Evolutionary conservation across 495 filamentous ascomycete species (phyloP), one percentile per base, ranked within the genome.

Genomic region (Daldinia grandis): DNA sequence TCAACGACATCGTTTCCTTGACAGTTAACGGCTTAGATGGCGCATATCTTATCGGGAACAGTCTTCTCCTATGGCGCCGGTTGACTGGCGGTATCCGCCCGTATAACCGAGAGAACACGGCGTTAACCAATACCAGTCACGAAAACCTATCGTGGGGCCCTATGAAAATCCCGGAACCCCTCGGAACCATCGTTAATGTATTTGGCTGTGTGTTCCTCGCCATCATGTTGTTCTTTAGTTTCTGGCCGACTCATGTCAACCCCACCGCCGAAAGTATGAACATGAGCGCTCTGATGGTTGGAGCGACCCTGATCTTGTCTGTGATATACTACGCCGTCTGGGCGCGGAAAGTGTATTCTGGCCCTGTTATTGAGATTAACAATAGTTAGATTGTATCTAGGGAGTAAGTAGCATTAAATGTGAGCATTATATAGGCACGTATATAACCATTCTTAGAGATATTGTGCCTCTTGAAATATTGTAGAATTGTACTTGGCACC

Each of bases 1-100:
- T 85, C 74, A 82, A 85, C 59, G 79, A 79, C 1, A 76, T 86
- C n/a, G 79, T 81, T 55, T 83, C 84, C 5, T 73, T 87, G 2
- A 73, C 76, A 7, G 76, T 81, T 4, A 78, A 71, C 17, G 81
- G 83, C 1, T 65, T 86, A 28, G 73, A 83, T 24, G 73, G 75
- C 27, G 80, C 84, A 17, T 85, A 85, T 44, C 72, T 83, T 14
- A 72, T 85, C 38, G 79, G 77, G 19, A 81, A 82, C 55, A 67
- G 60, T 31, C 83, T 82, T 58, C 73, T 86, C 3, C 76, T 79
- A 2, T 78, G 76, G 17, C 79, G 78, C 28, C 78, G 79, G 8
- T 21, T 78, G 27, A 66, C 68, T 1, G 65, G 70, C 7, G 17
- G 19, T 14, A 73, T 73, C 51, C 65, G 61, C 0, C 58, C 64